These are phyloP conservation scores for Endoconidiophora polonica DNA, from an alignment of 2,329 filamentous ascomycete species.

Conservation along the genomic window DNA sequence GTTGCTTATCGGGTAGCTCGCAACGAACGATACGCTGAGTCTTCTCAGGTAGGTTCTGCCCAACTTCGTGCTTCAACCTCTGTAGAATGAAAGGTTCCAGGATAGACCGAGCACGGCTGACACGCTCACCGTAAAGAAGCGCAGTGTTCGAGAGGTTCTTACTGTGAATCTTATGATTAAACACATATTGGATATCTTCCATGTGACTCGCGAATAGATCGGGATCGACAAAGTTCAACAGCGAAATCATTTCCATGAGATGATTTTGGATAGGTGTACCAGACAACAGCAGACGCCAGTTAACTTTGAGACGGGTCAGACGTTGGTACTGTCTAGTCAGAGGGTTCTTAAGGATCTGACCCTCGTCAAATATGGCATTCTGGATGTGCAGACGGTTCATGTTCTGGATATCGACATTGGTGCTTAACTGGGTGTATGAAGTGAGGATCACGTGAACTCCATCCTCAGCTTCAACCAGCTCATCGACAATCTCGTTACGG, in stretches of 20 bases:
- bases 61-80: conserved; percentile 80
- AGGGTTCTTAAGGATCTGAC: conserved; percentile 81
- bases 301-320: conserved; percentile 57
- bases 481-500: conserved; percentile 49
- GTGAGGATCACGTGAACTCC: conserved; percentile 45
- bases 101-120: conserved; percentile 75
- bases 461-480: conserved; percentile 33
- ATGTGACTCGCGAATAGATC: conserved; percentile 55
- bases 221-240: conserved; percentile 90
- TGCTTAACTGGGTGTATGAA: conserved; percentile 42
- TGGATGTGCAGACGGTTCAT: conserved; percentile 33
- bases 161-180: conserved; percentile 80
- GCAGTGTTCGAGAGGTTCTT: conserved; percentile 65
- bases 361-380: conserved; percentile 73
- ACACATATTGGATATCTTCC: conserved; percentile 69
- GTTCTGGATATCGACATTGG: conserved; percentile 32
- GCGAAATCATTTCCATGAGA: conserved; percentile 72
- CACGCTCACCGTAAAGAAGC: conserved; percentile 72
- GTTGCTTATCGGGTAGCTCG: conserved; percentile 57
- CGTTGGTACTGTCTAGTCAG: conserved; percentile 67
- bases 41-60: conserved; percentile 71
- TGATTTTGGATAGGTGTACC: conserved; percentile 94
- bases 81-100: conserved; percentile 90
- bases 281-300: conserved; percentile 67
- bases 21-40: conserved; percentile 64